Base-by-base conservation (phyloP, 805 yeast species). In the Osmozyma mogii region DNA sequence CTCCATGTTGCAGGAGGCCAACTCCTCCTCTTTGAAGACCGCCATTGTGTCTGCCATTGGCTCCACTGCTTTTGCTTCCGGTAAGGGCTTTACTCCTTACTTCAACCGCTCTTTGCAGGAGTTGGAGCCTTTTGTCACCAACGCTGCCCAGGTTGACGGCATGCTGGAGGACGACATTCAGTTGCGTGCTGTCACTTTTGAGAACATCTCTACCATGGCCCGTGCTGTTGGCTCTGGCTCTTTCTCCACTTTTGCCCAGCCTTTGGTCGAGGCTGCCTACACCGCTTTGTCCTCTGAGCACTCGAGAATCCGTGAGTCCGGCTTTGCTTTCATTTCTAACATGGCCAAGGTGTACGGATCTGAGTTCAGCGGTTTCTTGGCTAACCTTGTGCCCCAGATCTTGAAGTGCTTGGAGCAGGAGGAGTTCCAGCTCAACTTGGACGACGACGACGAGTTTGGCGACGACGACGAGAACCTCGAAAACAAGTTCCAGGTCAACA, bases 1-100 rank as follows among this genome's bases (percentile, higher is more conserved):
- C 66, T 75, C 71, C 35, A 81, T 92, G 83, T 72, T 89, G 47
- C 79, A 75, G 46, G 67, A 72, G 39, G 84, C 94, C 28, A 70
- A 76, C 44, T 70, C 80, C 21, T 80, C 88, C 14, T 73, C 94
- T 10, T 66, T 83, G 50, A 80, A 77, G 55, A 63, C 83, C 28
- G 84, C 84, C 36, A 78, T 83, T 50, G 96, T 92, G 36, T 83
- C 95, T 31, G 96, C 96, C 22, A 84, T 92, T 54, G 97, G 97
- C 32, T 88, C 97, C 22, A 84, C 95, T 36, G 97, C 98, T 17
- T 87, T 80, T 52, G 95, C 97, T 34, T 76, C 95, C 25, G 96
- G 96, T 58, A 78, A 78, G 46, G 71, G 82, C 22, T 92, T 84
- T 60, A 65, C 71, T 36, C 96, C 97, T 36, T 92, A 72, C 65